phyloP scores from a whole-genome alignment of 306 rosid species.

The Pterocarpus macrocarpus region DNA sequence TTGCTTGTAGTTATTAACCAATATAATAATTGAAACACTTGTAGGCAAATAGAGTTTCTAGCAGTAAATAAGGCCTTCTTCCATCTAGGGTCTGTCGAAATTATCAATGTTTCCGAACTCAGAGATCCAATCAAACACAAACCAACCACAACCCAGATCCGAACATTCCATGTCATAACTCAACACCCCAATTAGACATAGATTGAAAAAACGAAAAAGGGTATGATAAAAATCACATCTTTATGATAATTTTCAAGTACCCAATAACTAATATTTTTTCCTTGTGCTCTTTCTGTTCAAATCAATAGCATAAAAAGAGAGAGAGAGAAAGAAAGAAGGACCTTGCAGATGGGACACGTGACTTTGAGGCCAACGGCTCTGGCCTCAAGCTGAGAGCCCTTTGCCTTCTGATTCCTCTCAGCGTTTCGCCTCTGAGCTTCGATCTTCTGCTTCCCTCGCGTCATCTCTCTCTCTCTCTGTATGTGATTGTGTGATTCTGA shows the following conservation, averaged over 20 bases:
- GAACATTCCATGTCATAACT: constrained; percentile 15
- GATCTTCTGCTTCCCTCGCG: constrained; percentile 97
- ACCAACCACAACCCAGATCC: constrained; percentile 42
- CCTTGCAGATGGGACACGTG: constrained; percentile 94
- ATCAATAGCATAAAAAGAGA: neutral
- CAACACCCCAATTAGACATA: neutral
- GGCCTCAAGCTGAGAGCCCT: constrained; percentile 92
- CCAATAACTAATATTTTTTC: neutral
- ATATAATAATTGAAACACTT: constrained; percentile 44
- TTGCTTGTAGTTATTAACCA: neutral
- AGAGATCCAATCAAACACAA: constrained; percentile 8
- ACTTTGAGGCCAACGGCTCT: constrained; percentile 89
- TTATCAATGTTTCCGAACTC: neutral
- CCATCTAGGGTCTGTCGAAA: neutral
- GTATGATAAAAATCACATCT: neutral
- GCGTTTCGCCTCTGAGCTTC: constrained; percentile 91
- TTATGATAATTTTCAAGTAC: neutral
- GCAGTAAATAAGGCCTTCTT: constrained; percentile 3
- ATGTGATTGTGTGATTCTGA: neutral
- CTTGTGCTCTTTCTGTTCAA: neutral
- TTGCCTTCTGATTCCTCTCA: constrained; percentile 80
- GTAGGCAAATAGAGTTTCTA: constrained; percentile 8
- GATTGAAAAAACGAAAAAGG: neutral
- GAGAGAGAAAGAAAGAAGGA: neutral
- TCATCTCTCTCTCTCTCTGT: constrained; percentile 54